Conservation (phyloP, 306 rosid species). For the Vigna trinervia region DNA sequence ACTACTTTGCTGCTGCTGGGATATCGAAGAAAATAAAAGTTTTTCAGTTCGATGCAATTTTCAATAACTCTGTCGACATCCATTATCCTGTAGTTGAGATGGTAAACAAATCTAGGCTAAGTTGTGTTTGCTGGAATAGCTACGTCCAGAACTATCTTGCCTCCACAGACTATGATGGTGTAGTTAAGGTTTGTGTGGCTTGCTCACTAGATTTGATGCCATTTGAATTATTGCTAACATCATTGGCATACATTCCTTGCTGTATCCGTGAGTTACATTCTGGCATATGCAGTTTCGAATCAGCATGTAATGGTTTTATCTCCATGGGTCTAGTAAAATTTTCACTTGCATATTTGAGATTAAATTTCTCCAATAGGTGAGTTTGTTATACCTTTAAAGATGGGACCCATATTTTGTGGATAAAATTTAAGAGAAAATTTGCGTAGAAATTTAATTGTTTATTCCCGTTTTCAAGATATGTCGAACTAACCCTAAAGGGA, state of each 20-base stretch:
- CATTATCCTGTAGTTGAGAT: constrained; percentile 84
- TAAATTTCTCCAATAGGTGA: constrained; percentile 16
- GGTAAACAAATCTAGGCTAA: constrained; percentile 74
- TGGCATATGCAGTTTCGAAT: constrained; percentile 3
- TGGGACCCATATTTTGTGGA: not conserved
- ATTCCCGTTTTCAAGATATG: constrained; percentile 8
- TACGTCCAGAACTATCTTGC: constrained; percentile 84
- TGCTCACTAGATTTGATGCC: constrained; percentile 2
- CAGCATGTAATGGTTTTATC: not conserved
- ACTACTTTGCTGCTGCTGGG: constrained; percentile 88
- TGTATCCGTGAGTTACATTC: constrained; percentile 12
- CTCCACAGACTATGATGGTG: constrained; percentile 83
- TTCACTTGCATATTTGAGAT: constrained; percentile 22
- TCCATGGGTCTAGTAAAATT: not conserved
- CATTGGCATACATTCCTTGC: constrained; percentile 23
- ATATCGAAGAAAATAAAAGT: constrained; percentile 81
- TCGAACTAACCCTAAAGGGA: not conserved
- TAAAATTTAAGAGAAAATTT: constrained; percentile 7
- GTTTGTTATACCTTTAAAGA: not conserved
- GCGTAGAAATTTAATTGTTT: not conserved
- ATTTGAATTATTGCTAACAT: constrained; percentile 1
- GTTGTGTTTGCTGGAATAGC: constrained; percentile 88
- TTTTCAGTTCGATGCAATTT: constrained; percentile 68
- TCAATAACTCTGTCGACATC: constrained; percentile 66
- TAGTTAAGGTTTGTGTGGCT: constrained; percentile 72